phyloP scores from a whole-genome alignment of 83 land plant species.

The Isoetes engelmannii region DNA sequence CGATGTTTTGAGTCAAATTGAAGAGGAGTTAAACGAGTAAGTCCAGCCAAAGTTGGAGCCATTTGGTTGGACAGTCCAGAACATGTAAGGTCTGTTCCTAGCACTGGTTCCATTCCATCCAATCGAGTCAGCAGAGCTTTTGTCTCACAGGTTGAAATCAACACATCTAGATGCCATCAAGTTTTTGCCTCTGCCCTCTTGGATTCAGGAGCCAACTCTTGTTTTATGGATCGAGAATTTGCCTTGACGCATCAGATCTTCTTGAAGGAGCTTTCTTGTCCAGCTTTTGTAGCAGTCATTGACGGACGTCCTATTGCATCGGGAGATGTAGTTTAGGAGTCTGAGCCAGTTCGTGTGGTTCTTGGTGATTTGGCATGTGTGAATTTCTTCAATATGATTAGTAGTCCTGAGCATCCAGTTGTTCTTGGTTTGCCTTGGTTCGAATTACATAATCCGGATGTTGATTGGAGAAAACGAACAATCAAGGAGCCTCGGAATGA shows the following conservation, averaged over 20 bases:
- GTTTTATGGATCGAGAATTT: neutral
- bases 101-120: neutral
- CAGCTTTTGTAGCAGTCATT: neutral
- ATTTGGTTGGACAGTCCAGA: neutral
- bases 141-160: neutral
- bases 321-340: neutral
- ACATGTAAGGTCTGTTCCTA: neutral
- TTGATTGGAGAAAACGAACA: neutral
- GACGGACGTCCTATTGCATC: neutral
- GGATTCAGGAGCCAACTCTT: conserved; percentile 5
- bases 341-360: neutral
- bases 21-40: neutral
- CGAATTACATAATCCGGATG: neutral
- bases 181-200: neutral
- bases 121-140: neutral
- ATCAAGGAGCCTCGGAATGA: neutral
- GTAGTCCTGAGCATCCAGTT: neutral
- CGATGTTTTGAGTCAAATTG: neutral
- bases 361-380: neutral
- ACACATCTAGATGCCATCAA: neutral
- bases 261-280: neutral
- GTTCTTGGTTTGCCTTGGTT: too few species aligned
- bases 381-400: neutral
- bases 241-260: neutral
- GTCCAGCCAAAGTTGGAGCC: neutral